Evolutionary conservation across 2,329 filamentous ascomycete species (phyloP), one percentile per base, ranked within the genome.

Genomic region (Monosporascus sp.): DNA sequence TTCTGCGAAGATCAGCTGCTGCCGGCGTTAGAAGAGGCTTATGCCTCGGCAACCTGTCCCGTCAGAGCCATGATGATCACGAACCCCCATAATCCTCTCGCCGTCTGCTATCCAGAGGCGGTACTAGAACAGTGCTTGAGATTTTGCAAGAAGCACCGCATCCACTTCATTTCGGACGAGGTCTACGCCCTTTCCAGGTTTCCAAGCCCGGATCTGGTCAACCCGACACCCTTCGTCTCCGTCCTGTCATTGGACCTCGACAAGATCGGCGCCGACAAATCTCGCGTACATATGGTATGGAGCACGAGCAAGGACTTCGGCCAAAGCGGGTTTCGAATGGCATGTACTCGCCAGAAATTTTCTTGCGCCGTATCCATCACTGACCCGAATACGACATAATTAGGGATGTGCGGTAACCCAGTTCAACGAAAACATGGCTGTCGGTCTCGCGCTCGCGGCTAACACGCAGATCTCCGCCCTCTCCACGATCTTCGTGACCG

Each of bases 111-210:
- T 38, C 51, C 61, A 4, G 53, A 50, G 34, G 54, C 60, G 36
- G 36, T 57, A 4, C 31, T 67, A n/a, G 51, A 57, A 39, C 54
- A 42, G 4, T 52, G 53, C 22, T 27, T 66, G 22, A 54, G 53
- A 34, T 65, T 66, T 41, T 65, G 63, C 48, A 42, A 59, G 24
- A 42, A 54, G 18, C 44, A 50, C 24, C 49, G 55, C 6, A 58
- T 66, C 34, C 64, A 66, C 47, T 60, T 61, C 49, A 61, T 66
- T n/a, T 62, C 60, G 4, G 58, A 67, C 50, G 64, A 67, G 47
- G 54, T 62, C 11, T 66, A 66, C 48, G 62, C 55, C 8, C 50
- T 65, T 48, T 65, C 53, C 17, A 7, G 2, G 5, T 48, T 57
- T 11, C 11, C 18, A 3, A 48, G 36, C 44, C 9, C 41, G 1